phyloP scores from a whole-genome alignment of 2,329 filamentous ascomycete genomes.

The Fusarium luffae region DNA sequence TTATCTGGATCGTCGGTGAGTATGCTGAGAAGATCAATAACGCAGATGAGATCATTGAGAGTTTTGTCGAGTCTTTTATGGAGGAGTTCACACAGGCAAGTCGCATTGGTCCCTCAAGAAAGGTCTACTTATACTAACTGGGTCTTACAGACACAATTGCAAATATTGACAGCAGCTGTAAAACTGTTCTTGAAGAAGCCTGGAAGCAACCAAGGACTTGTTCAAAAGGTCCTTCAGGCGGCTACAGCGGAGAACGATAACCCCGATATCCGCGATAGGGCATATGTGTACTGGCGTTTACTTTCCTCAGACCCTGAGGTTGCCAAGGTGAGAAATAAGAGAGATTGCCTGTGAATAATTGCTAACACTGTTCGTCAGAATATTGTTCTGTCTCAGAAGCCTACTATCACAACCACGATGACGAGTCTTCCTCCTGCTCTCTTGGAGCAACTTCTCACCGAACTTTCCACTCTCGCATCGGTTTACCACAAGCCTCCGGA shows the following conservation, averaged over 20 bases:
- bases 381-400: constrained; percentile 93
- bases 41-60: constrained; percentile 90
- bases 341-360: background rate
- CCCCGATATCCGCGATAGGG: constrained; percentile 94
- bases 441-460: constrained; percentile 87
- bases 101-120: constrained; percentile 3
- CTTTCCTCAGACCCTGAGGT: constrained; percentile 91
- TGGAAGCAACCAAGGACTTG: constrained; percentile 86
- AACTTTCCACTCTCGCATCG: constrained; percentile 93
- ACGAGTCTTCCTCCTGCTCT: constrained; percentile 84
- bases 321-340: constrained; percentile 73
- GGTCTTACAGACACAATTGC: constrained; percentile 83
- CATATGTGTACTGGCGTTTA: constrained; percentile 98
- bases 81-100: constrained; percentile 94
- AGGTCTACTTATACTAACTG: background rate
- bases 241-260: constrained; percentile 97
- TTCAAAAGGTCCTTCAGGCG: constrained; percentile 92
- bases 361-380: constrained; percentile 56
- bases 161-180: constrained; percentile 96
- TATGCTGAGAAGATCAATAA: constrained; percentile 99
- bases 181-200: constrained; percentile 98
- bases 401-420: constrained; percentile 93
- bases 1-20: constrained; percentile 99
- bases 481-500: constrained; percentile 99
- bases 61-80: constrained; percentile 93